Conservation (phyloP, 2,329 filamentous ascomycete genomes). For the Fusarium guadeloupense region DNA sequence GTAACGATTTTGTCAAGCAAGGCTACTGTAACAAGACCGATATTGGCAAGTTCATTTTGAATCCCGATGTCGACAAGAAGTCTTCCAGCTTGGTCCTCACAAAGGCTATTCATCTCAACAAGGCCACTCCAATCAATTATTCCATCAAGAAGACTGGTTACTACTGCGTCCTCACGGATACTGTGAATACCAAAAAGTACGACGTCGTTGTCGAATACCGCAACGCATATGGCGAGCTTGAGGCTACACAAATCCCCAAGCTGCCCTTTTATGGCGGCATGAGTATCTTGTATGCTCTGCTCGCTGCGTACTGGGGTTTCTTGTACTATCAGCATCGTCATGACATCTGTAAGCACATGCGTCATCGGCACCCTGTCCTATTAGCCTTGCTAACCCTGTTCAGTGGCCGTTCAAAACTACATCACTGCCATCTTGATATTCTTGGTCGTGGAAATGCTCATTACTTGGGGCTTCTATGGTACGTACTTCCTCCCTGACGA, state of each 20-base stretch:
- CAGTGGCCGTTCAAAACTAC: constrained; percentile 96
- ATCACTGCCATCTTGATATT: constrained; percentile 97
- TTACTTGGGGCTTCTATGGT: constrained; percentile 99
- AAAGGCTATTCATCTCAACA: constrained; percentile 82
- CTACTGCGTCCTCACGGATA: constrained; percentile 88
- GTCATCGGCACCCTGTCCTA: background rate
- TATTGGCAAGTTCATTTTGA: constrained; percentile 84
- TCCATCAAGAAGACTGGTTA: constrained; percentile 90
- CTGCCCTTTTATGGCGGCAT: constrained; percentile 96
- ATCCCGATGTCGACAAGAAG: constrained; percentile 75
- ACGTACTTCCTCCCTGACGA: constrained; percentile 40
- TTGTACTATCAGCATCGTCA: constrained; percentile 93
- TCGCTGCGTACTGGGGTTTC: constrained; percentile 88
- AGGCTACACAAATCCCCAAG: constrained; percentile 95
- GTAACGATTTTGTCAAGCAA: constrained; percentile 72
- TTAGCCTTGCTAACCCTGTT: constrained; percentile 9
- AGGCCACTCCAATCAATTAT: constrained; percentile 80
- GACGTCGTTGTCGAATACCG: constrained; percentile 87
- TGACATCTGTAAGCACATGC: constrained; percentile 75
- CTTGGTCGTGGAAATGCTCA: constrained; percentile 92
- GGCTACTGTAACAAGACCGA: constrained; percentile 80
- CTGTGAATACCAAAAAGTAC: constrained; percentile 75
- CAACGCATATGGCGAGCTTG: constrained; percentile 95
- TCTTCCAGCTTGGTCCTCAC: constrained; percentile 80
- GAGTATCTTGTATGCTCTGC: constrained; percentile 90